These are phyloP conservation scores for Trypanosoma avium DNA, from an alignment of 208 protist genomes.

Conservation along the genomic window DNA sequence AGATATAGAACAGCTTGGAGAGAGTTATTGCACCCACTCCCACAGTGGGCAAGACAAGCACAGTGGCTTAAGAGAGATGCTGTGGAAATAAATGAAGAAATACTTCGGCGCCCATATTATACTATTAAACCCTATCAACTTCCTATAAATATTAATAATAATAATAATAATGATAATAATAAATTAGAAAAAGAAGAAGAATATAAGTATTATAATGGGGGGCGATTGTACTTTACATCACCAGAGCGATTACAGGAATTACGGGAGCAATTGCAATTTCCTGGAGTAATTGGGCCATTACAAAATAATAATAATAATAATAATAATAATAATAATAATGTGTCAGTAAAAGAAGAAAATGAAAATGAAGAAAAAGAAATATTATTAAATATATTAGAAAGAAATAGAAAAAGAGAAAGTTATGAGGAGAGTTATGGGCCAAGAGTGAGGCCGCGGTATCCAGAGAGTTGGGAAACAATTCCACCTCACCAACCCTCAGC, in stretches of 20 bases:
- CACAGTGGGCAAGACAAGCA: conserved; percentile 48
- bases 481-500: conserved; percentile 82
- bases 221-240: conserved; percentile 41
- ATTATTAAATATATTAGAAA: too few relatives aligned
- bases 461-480: conserved; percentile 84
- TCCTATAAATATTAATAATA: conserved; percentile 5
- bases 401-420: too few relatives aligned
- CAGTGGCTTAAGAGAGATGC: conserved; percentile 89
- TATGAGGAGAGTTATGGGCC: conserved; percentile 71
- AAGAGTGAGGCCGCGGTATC: conserved; percentile 77
- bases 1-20: conserved; percentile 85
- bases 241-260: conserved; percentile 55
- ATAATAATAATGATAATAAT: background rate
- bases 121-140: conserved; percentile 55
- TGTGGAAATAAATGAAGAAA: conserved; percentile 78
- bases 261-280: conserved; percentile 60
- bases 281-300: conserved; percentile 19
- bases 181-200: background rate
- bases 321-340: background rate
- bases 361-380: too few relatives aligned
- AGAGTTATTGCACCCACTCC: conserved; percentile 83
- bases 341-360: conserved; percentile 13
- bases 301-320: too few relatives aligned
- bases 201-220: conserved; percentile 8
- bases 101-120: conserved; percentile 85